Base-by-base conservation (phyloP, 2,329 filamentous ascomycete species). In the Acarospora socialis region DNA sequence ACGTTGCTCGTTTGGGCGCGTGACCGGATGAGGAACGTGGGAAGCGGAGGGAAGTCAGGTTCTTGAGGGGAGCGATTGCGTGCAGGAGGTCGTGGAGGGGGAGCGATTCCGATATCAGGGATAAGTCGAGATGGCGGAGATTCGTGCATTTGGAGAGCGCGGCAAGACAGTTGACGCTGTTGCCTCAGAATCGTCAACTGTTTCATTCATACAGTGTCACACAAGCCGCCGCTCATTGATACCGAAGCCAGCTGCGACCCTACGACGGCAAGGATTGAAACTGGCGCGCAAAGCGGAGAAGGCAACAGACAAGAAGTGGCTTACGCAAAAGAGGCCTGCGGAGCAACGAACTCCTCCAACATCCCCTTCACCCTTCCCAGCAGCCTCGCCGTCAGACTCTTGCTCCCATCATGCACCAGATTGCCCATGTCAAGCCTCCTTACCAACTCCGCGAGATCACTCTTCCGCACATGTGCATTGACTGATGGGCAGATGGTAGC, bases 381-480 rank as follows among this genome's bases (percentile, higher is more conserved):
- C 5, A 76, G 49, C 19, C 70, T 61, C 13, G 70, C 66, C 1
- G 70, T 75, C 7, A 63, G 50, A 30, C 66, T 68, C 41, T 68
- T 71, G 34, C 59, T 65, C 38, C 67, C 66, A 42, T 74, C 65
- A 42, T 76, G 69, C 2, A 74, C 68, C 10, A 77, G 60, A 23
- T 49, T 42, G 7, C 59, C 57, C 49, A 77, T 57, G 43, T 73
- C 58, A 21, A 77, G 54, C 7, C 52, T 46, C 21, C 59, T 60
- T 9, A 77, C 64, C 26, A 71, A 49, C n/a, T 51, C 51, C 0
- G 64, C 61, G 13, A 63, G 43, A 22, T 53, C 60, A 30, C 57
- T 62, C 34, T 59, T 61, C 19, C 61, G 61, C 17, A 64, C 40
- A 34, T 62, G 61, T 0, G 59, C 52, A 33, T 60, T 61, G 21